Base-by-base conservation (phyloP, 75 land plant species). In the Cunninghamia lanceolata region DNA sequence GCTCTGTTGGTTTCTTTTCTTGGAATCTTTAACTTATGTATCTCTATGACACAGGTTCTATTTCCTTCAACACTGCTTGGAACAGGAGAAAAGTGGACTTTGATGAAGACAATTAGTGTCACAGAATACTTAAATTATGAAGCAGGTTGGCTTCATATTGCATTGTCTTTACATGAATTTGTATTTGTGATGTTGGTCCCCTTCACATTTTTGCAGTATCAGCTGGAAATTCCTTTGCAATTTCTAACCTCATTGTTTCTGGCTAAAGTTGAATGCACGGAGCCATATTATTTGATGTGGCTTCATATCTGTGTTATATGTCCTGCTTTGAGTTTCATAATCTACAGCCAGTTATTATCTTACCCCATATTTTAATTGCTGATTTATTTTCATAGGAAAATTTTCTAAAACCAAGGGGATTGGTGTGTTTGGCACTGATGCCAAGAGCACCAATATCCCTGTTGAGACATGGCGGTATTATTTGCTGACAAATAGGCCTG, bases 391-490 rank as follows among this genome's bases (percentile, higher is more conserved):
- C 87, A 83, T 91, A 98, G 99, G 99, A n/a, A 98, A 98, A 74
- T 98, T 98, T 56, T 98, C 99, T 5, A 98, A 98, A 87, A 96
- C 94, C 82, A 92, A 95, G 71, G 99, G 99, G 25, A 86, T 98
- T 43, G 99, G 99, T 54, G 96, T 98, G 39, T 98, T 98, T 91
- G 99, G 99, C 0, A 98, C 95, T 94, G 99, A 98, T 90, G 99
- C 92, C 80, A 96, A 96, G 82, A 90, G 89, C 75, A 96, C 99
- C 71, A 90, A 88, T 30, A 91, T 98, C 88, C 99, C 99, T 46
- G 91, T 93, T 0, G 99, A 96, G 91, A 99, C 95, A 0, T 98
- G 99, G 99, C 88, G 99, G 78, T 98, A 98, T 66, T 98, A 98
- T 84, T 92, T 98, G 88, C 92, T 98, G 32, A 92, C 95, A 32